Conservation (phyloP, 768 basidiomycete species). For the Lactarius quietus region DNA sequence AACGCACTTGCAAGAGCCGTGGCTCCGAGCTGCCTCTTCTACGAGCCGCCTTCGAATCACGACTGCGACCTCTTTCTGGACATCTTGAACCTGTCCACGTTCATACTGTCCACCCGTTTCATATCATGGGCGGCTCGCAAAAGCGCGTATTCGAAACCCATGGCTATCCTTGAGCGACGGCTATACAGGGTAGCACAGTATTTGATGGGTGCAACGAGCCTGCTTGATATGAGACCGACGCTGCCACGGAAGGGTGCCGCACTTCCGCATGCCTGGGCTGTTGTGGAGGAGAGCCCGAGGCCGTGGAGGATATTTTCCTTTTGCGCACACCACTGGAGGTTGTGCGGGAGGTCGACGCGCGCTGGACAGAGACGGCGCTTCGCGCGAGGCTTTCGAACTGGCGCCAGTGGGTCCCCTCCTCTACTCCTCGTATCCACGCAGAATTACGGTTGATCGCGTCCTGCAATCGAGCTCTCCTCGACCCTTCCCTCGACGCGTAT, state of each 20-base stretch:
- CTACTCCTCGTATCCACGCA: constrained; percentile 20
- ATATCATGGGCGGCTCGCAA: constrained; percentile 12
- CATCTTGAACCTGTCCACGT: constrained; percentile 18
- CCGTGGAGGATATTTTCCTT: constrained; percentile 19
- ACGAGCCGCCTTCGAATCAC: neutral
- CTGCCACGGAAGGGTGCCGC: neutral
- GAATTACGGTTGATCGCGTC: constrained; percentile 22
- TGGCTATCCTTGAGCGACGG: constrained; percentile 16
- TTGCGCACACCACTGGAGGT: constrained; percentile 20
- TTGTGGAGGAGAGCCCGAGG: constrained; percentile 12
- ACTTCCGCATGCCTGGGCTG: constrained; percentile 18
- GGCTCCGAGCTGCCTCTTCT: neutral
- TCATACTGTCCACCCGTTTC: constrained; percentile 20
- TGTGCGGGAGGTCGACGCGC: constrained; percentile 19
- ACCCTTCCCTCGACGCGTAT: constrained; percentile 20
- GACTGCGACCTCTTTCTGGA: constrained; percentile 15
- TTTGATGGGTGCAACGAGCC: constrained; percentile 19
- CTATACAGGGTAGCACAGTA: constrained; percentile 20
- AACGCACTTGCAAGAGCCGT: constrained; percentile 11
- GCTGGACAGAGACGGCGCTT: constrained; percentile 17
- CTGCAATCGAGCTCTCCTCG: constrained; percentile 11
- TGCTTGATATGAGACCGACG: constrained; percentile 14
- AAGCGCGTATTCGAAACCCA: constrained; percentile 4
- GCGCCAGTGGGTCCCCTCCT: constrained; percentile 11
- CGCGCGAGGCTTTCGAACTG: constrained; percentile 11